Percentiles rank a stretch among this genome's conserved stretches.
phyloP scores from a whole-genome alignment of 2,329 filamentous ascomycete genomes.

The Teratosphaeria pseudoeucalypti region DNA sequence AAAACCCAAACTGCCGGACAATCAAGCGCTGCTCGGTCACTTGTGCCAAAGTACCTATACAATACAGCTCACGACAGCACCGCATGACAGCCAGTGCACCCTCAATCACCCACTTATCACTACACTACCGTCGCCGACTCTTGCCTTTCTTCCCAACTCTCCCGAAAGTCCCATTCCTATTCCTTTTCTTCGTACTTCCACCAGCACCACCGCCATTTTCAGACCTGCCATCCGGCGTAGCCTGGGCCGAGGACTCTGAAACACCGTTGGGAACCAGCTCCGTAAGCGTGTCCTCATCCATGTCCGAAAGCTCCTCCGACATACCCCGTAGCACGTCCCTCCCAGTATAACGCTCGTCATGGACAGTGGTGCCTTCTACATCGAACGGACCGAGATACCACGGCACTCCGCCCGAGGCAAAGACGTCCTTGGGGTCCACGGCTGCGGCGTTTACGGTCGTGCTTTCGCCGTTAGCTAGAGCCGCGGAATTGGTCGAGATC shows the following conservation, averaged over 20 bases:
- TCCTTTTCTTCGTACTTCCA: not conserved
- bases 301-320: constrained; percentile 73
- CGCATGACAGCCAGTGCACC: not conserved
- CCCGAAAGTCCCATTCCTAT: constrained; percentile 1
- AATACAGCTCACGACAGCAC: not conserved
- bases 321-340: constrained; percentile 61
- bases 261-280: constrained; percentile 32
- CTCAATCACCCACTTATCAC: not conserved
- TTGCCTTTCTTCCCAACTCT: constrained; percentile 2
- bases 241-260: constrained; percentile 3
- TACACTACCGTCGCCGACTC: not conserved
- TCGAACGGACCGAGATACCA: constrained; percentile 84
- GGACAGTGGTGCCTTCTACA: constrained; percentile 66
- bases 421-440: constrained; percentile 26
- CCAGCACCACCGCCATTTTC: not conserved
- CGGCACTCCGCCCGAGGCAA: constrained; percentile 63
- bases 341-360: constrained; percentile 64
- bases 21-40: not conserved
- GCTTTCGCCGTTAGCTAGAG: not conserved
- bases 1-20: not conserved
- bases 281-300: constrained; percentile 82
- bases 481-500: constrained; percentile 25
- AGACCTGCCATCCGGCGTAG: constrained; percentile 7
- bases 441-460: not conserved
- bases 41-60: not conserved